Evolutionary conservation across 2,329 filamentous ascomycete species (phyloP), one percentile per base, ranked within the genome.

Genomic region (Xylaria digitata): DNA sequence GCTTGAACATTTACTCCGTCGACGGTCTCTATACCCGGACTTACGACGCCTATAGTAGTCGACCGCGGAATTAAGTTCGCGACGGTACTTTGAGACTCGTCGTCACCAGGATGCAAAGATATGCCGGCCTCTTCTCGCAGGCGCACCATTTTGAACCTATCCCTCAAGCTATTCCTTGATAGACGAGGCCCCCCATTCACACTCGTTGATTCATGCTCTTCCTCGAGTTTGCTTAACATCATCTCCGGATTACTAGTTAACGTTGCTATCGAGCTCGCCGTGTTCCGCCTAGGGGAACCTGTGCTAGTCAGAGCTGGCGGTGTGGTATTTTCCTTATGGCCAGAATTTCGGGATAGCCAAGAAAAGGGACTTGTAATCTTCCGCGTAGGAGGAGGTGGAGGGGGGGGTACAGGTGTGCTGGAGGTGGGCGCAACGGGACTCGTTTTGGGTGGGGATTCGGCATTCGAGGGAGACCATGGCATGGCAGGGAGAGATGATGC

Each of bases 291-390:
- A 67, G 85, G 74, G 37, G 85, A 81, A 67, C 85, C 75, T 63
- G 71, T 66, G 73, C 75, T 54, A 74, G 74, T 45, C 15, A 68
- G 53, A 19, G 90, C 85, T 6, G 87, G 85, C 13, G 89, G 85
- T 58, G 87, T 85, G 48, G 82, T 78, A 21, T 76, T 74, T 8
- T 88, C 84, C 70, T 86, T 85, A 3, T 84, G 82, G 42, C 85
- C 84, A 11, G 88, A 87, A 77, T 85, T 90, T 71, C 93, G 85
- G 37, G 92, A 93, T 45, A 96, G 85, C 90, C 92, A 95, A 45
- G 92, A 88, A 74, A 97, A 96, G n/a, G 92, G 93, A 72, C 92
- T 93, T 8, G 92, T 94, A 62, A 96, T 86, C 78, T 96, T 97
- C 75, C 93, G 85, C 66, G 86, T 71, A 13, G 82, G 80, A 1